Evolutionary conservation across 345 rosid species (phyloP), one percentile per base, ranked within the genome.

Genomic region (Geranium brycei): DNA sequence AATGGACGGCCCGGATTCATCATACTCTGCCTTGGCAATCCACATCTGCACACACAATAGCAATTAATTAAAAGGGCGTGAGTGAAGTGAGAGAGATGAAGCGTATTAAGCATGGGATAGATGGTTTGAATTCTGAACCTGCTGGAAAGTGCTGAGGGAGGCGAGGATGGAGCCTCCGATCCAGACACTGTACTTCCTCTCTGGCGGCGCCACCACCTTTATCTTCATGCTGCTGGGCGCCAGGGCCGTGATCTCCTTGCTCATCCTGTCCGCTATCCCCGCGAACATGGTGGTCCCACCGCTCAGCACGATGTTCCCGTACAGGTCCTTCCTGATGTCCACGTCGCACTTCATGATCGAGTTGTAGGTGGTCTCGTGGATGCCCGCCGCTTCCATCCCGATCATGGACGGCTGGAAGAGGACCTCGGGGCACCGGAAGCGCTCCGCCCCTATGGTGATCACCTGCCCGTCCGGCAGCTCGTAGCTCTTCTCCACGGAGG

Each of bases 21-120:
- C 86, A 57, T 81, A 81, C 56, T 84, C 89, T 4, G 89, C 86
- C 83, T 84, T 84, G 19, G 86, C 77, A 64, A 80, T 84, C 86
- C 89, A 81, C 89, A 84, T 84, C 86, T 84, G 81, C 86, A 79
- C 70, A n/a, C n/a, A n/a, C n/a, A n/a, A n/a, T n/a, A n/a, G n/a
- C n/a, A n/a, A n/a, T n/a, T n/a, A n/a, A 23, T 23, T 23, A 23
- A 23, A 23, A 23, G 28, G 2, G 2, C 2, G 28, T 23, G 28
- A 23, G 28, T 23, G 28, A 23, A 23, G 28, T 23, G 28, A 23
- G 1, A 23, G 28, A 23, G 28, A 23, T 23, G 28, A 23, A 1
- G 28, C 28, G 28, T 23, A 23, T 23, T 23, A 23, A 23, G 28
- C 28, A 23, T 23, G 28, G 2, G 28, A 23, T 23, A 1, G 28